Percentiles rank a stretch among this genome's conserved stretches.
Evolutionary conservation across 2,329 filamentous ascomycete species (phyloP).

Genomic region (Nigrospora osmanthi): DNA sequence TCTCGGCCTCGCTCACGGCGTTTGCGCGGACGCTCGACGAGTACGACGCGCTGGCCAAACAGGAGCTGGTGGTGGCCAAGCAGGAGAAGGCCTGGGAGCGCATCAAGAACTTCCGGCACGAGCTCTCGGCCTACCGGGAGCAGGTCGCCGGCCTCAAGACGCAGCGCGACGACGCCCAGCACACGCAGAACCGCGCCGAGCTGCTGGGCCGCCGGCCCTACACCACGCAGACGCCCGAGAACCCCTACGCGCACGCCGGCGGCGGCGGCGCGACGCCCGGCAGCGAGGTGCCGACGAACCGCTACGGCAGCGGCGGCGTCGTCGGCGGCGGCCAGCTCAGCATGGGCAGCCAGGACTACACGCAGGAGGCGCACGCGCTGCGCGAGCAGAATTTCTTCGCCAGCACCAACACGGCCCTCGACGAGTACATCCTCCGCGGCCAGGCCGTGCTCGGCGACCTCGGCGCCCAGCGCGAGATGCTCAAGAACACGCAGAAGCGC

Average conservation of each 20-base stretch:
- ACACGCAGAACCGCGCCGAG: constrained; percentile 63
- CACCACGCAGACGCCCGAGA: constrained; percentile 73
- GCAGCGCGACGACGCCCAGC: constrained; percentile 65
- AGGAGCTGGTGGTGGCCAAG: constrained; percentile 85
- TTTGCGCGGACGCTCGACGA: constrained; percentile 90
- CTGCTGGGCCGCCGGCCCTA: constrained; percentile 81
- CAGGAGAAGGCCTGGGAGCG: constrained; percentile 85
- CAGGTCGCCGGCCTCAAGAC: constrained; percentile 73
- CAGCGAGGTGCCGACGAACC: constrained; percentile 33
- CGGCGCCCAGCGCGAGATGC: constrained; percentile 82
- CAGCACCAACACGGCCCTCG: constrained; percentile 74
- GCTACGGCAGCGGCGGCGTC: constrained; percentile 24
- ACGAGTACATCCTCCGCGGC: constrained; percentile 89
- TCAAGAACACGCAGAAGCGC: constrained; percentile 88
- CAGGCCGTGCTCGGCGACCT: constrained; percentile 85
- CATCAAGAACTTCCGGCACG: constrained; percentile 74
- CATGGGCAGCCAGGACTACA: constrained; percentile 53
- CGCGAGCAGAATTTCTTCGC: constrained; percentile 84
- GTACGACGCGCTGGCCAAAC: constrained; percentile 76
- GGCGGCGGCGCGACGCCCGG: constrained; percentile 17
- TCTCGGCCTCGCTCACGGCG: constrained; percentile 60
- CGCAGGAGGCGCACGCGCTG: constrained; percentile 73
- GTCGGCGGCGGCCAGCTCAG: constrained; percentile 27
- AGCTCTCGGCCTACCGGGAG: constrained; percentile 71
- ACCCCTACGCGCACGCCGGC: constrained; percentile 69